phyloP scores from a whole-genome alignment of 805 yeast species.

The Yamadazyma olivae region DNA sequence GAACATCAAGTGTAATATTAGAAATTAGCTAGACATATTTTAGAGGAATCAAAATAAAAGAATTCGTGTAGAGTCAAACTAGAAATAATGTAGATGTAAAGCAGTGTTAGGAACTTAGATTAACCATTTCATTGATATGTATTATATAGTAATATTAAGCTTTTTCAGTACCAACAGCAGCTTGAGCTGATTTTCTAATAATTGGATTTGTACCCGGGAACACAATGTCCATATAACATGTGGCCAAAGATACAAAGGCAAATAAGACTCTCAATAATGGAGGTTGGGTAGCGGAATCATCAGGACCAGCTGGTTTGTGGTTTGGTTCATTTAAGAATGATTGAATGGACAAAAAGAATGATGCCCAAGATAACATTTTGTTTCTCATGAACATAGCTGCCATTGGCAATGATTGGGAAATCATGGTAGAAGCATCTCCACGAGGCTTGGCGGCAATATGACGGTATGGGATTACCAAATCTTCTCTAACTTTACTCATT shows the following conservation, averaged over 20 bases:
- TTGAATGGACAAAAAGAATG: constrained; percentile 50
- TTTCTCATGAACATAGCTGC: constrained; percentile 66
- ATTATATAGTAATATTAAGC: too few relatives aligned
- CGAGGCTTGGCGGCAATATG: constrained; percentile 50
- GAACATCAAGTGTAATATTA: constrained; percentile 28
- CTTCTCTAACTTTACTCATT: constrained; percentile 27
- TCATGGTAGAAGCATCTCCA: constrained; percentile 39
- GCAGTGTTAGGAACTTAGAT: too few relatives aligned
- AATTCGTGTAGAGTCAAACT: too few relatives aligned
- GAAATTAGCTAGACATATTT: too few relatives aligned
- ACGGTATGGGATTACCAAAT: constrained; percentile 35
- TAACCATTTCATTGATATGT: not conserved
- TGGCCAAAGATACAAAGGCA: constrained; percentile 45
- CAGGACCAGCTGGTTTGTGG: constrained; percentile 21
- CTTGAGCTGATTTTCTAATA: constrained; percentile 19
- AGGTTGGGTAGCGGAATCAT: constrained; percentile 35
- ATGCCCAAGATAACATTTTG: constrained; percentile 55
- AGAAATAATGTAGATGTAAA: too few relatives aligned
- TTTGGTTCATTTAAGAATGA: constrained; percentile 44
- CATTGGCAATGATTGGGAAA: constrained; percentile 61
- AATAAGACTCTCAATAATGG: constrained; percentile 45
- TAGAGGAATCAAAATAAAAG: too few relatives aligned
- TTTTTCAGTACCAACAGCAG: constrained; percentile 11
- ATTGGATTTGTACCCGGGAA: constrained; percentile 42
- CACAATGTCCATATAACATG: constrained; percentile 54